Evolutionary conservation across 2,329 filamentous ascomycete genomes (phyloP), one percentile per base, ranked within the genome.

Genomic region (Apiospora phragmitis): DNA sequence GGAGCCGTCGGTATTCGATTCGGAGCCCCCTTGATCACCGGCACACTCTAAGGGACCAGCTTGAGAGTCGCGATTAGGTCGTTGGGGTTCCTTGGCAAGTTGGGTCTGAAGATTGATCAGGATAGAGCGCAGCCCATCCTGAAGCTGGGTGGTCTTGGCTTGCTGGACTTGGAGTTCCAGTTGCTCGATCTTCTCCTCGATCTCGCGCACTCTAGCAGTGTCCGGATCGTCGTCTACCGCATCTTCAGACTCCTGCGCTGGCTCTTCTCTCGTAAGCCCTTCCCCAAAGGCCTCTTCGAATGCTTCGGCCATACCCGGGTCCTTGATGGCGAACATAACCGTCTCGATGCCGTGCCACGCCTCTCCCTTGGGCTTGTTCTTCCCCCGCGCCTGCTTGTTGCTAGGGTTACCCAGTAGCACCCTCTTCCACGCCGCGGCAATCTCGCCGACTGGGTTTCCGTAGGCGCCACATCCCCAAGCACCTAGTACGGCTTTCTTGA

Each of bases 391-490:
- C 7, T 72, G 71, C 38, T 45, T 75, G 21, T 21, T 68, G 69
- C 70, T 75, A 51, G 70, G 72, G n/a, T 71, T 75, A 35, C 78
- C 79, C 14, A 80, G 75, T 47, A 85, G 76, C 21, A 82, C 81
- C 71, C 80, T 83, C 71, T 81, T 82, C 85, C 90, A 92, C 0
- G 86, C 83, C 24, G 81, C 79, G 18, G 89, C 89, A 41, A 92
- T 80, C 77, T 91, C 88, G 1, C 80, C 80, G 0, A 90, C 85
- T 0, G 90, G 90, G 72, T 92, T 91, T 0, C 88, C 89, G 70
- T 90, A 89, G 0, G 88, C 88, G 3, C 90, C 90, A 71, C 89
- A 91, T 0, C 90, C 90, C 89, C 89, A 91, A 0, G 90, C 89
- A 0, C 90, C 90, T 0, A 92, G 80, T 0, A 92, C 86, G 0